Evolutionary conservation across 371 early-diverging fungal species (phyloP).

Genomic region (Syncephalastrum contaminatum): DNA sequence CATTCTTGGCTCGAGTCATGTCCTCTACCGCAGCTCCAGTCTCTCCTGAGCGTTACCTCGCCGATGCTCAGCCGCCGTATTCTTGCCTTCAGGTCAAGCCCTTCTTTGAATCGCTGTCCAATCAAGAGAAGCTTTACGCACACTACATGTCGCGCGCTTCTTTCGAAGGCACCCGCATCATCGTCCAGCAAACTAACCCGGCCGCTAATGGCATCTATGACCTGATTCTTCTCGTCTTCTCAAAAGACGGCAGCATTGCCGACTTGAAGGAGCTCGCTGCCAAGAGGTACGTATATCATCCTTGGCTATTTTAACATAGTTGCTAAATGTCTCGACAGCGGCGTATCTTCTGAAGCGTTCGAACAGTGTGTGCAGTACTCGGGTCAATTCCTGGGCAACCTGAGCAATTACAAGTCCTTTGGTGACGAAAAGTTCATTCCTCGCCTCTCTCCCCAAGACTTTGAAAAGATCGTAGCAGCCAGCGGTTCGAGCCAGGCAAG

Average conservation of each 20-base stretch:
- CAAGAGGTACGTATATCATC: conserved; percentile 22
- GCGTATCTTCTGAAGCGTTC: conserved; percentile 47
- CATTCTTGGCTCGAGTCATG: no score
- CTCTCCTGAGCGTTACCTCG: conserved; percentile 28
- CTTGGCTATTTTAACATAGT: not conserved
- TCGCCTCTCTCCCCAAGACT: conserved; percentile 31
- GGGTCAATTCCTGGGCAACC: conserved; percentile 51
- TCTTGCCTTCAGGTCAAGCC: conserved; percentile 50
- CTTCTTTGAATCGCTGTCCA: conserved; percentile 52
- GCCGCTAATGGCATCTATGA: conserved; percentile 41
- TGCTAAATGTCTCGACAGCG: conserved; percentile 15
- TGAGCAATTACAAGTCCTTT: conserved; percentile 61
- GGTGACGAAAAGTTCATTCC: conserved; percentile 70
- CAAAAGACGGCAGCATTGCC: conserved; percentile 21
- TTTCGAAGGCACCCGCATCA: conserved; percentile 56
- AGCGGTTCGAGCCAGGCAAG: conserved; percentile 22
- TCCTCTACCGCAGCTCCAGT: no score
- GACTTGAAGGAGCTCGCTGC: conserved; percentile 22
- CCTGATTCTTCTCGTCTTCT: conserved; percentile 30
- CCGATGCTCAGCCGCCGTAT: conserved; percentile 50
- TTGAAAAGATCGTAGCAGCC: conserved; percentile 41
- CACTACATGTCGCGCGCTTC: conserved; percentile 59
- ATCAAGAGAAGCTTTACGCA: conserved; percentile 58
- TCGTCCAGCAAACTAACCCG: conserved; percentile 45
- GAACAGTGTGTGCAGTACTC: conserved; percentile 56